Base-by-base conservation (phyloP, 2,329 filamentous ascomycete species). In the Huntiella moniliformis region DNA sequence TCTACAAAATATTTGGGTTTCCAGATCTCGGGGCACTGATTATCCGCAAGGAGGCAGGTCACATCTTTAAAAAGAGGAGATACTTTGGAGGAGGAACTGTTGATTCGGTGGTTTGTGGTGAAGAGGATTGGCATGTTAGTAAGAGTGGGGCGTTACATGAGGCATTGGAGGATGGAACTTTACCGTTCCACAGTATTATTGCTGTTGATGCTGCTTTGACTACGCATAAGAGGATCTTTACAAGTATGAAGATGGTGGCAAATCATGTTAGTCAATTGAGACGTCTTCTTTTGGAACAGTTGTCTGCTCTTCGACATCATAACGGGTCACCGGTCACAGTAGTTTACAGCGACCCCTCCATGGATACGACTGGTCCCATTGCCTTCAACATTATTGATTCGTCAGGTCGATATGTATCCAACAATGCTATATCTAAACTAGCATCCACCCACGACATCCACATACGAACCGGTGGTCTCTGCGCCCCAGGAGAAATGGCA, bases 401-500 rank as follows among this genome's bases (percentile, higher is more conserved):
- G 15, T 57, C 65, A 6, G 82, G 82, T 0, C 71, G 72, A 22
- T 94, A 84, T 80, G 60, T 91, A 44, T 83, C 82, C 52, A 79
- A 87, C 51, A 68, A 74, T 11, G 87, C 96, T 56, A 77, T 96
- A 13, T 87, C 96, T 57, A 93, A 88, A 58, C 66, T 95, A 16
- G 82, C 86, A 5, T 70, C 73, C 2, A 66, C 94, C 15, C 83
- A 80, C 52, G 73, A 75, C 42, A 81, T 96, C 37, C 84, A 95
- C 55, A 64, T 96, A 13, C 75, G 91, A 34, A 94, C 85, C 1
- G 91, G 91, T 4, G 82, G 85, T 0, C 67, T 95, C 1, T 98
- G 91, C 62, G 95, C 94, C 54, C 88, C 91, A 1, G 91, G 87
- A 7, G 86, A 86, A 1, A 73, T 93, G 48, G 80, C 86, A 11